Evolutionary conservation across 2,329 filamentous ascomycete species (phyloP).

Genomic region (Sordariomycetes sp.): DNA sequence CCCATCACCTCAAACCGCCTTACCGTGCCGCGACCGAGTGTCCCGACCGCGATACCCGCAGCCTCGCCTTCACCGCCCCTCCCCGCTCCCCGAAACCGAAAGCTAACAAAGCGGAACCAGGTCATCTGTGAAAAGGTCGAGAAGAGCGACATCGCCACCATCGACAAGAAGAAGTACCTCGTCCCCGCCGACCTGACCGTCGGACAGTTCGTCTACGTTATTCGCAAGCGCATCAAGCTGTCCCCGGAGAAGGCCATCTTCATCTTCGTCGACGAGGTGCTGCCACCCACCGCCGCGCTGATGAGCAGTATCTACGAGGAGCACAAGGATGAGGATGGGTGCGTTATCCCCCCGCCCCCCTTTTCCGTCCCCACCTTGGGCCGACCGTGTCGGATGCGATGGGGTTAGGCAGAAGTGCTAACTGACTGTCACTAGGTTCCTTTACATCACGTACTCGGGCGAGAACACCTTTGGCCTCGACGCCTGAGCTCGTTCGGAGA

Average conservation of each 20-base stretch:
- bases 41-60: neutral
- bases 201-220: conserved; percentile 99
- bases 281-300: conserved; percentile 89
- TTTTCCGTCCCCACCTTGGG: neutral
- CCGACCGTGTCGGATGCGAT: neutral
- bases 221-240: conserved; percentile 99
- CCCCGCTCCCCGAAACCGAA: neutral
- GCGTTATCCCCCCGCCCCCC: conserved; percentile 15
- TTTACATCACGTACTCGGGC: conserved; percentile 99
- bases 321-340: conserved; percentile 80
- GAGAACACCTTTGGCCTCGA: conserved; percentile 87
- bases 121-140: conserved; percentile 99
- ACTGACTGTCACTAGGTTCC: conserved; percentile 48
- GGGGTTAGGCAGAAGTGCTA: neutral
- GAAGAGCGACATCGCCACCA: conserved; percentile 97
- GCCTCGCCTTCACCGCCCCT: neutral
- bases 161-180: conserved; percentile 99
- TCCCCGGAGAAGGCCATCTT: conserved; percentile 99
- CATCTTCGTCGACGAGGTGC: conserved; percentile 98
- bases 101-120: conserved; percentile 30
- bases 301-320: conserved; percentile 99
- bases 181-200: conserved; percentile 96
- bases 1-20: neutral
- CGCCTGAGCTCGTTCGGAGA: no score
- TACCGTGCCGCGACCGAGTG: neutral